Percentiles rank a stretch among this genome's conserved stretches.
Conservation (phyloP, 1,139 yeast species). For the Geotrichum fermentans region DNA sequence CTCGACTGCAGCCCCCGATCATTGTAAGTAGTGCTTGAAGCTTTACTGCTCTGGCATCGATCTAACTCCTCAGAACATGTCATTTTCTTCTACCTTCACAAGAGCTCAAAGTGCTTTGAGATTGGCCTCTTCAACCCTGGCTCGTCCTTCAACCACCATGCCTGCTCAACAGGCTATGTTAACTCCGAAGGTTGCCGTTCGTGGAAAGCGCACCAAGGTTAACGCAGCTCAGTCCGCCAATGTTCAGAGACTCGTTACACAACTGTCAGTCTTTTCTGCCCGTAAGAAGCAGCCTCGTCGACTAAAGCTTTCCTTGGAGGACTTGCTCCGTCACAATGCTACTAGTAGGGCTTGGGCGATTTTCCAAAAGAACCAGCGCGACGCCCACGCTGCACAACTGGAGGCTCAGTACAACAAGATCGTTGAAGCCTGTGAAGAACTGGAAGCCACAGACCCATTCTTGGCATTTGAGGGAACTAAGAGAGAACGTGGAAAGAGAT, state of each 20-base stretch:
- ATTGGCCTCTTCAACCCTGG: constrained; percentile 2
- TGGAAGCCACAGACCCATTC: constrained; percentile 49
- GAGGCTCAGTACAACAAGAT: constrained; percentile 63
- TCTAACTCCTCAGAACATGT: constrained; percentile 3
- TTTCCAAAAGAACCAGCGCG: constrained; percentile 49
- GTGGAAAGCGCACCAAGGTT: constrained; percentile 45
- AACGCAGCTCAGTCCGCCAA: constrained; percentile 46
- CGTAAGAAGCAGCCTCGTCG: constrained; percentile 82
- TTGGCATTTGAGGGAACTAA: constrained; percentile 51
- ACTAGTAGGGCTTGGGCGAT: constrained; percentile 80
- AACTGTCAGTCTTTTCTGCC: constrained; percentile 77
- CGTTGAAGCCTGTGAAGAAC: constrained; percentile 66
- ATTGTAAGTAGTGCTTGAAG: no score
- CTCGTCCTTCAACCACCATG: neutral
- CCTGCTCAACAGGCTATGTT: neutral
- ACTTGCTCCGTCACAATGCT: constrained; percentile 76
- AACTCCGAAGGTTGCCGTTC: constrained; percentile 17
- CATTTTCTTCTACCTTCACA: constrained; percentile 2
- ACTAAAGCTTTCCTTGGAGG: constrained; percentile 72
- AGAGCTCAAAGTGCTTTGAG: constrained; percentile 7
- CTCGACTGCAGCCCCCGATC: no score
- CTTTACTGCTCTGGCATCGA: no score
- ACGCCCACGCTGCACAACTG: constrained; percentile 45
- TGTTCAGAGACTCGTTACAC: constrained; percentile 53
- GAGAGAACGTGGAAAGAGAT: constrained; percentile 44